These are phyloP conservation scores for Cladosporium velox DNA, from an alignment of 2,329 filamentous ascomycete species.

Conservation along the genomic window DNA sequence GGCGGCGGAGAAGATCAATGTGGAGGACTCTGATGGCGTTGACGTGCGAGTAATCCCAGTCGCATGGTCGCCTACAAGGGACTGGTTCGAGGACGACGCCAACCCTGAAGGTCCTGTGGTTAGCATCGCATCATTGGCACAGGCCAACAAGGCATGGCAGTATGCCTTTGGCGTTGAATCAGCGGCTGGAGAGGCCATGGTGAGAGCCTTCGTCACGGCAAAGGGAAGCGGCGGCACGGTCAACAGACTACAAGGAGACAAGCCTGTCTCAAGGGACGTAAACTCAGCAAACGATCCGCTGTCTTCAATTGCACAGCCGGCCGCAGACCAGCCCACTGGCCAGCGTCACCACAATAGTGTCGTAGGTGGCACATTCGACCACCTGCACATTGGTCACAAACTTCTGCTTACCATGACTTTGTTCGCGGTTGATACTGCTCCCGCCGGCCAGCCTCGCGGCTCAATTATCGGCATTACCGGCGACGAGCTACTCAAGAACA, in stretches of 20 bases:
- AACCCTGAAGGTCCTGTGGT: constrained; percentile 52
- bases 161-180: constrained; percentile 66
- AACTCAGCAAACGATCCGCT: constrained; percentile 20
- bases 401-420: constrained; percentile 87
- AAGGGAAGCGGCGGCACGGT: constrained; percentile 37
- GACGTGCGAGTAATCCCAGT: constrained; percentile 76
- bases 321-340: neutral
- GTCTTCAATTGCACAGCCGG: constrained; percentile 2
- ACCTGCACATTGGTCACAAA: constrained; percentile 93
- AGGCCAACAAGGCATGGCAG: constrained; percentile 60
- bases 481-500: constrained; percentile 81
- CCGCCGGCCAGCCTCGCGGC: constrained; percentile 36
- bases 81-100: constrained; percentile 23
- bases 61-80: constrained; percentile 53
- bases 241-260: constrained; percentile 39
- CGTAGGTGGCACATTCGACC: constrained; percentile 93
- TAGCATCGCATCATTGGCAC: constrained; percentile 50
- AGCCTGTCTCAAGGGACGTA: constrained; percentile 29
- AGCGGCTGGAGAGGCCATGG: constrained; percentile 63
- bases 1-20: constrained; percentile 61
- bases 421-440: constrained; percentile 62
- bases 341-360: constrained; percentile 46
- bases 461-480: constrained; percentile 77
- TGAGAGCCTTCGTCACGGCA: constrained; percentile 47
- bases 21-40: constrained; percentile 69